Evolutionary conservation across 2,329 filamentous ascomycete genomes (phyloP).

Genomic region (Falciphora oryzae): DNA sequence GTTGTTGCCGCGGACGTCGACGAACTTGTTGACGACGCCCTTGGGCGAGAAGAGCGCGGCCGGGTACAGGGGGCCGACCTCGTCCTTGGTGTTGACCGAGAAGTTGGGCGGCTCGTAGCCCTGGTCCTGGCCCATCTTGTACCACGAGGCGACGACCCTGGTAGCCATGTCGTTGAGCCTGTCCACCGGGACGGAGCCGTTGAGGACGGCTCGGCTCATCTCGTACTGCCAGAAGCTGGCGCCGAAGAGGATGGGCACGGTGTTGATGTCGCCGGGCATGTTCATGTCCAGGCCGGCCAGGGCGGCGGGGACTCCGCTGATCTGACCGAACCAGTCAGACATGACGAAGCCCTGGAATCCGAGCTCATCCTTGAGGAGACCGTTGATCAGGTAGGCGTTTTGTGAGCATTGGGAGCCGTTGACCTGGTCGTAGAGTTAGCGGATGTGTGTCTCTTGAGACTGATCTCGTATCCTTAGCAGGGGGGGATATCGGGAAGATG

Average conservation of each 20-base stretch:
- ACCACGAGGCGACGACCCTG: slow-evolving; percentile 54
- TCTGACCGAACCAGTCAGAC: slow-evolving; percentile 76
- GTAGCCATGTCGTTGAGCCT: slow-evolving; percentile 53
- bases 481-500: not conserved
- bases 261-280: slow-evolving; percentile 48
- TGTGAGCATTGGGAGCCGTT: slow-evolving; percentile 80
- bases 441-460: not conserved
- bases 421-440: slow-evolving; percentile 40
- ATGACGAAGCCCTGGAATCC: slow-evolving; percentile 78
- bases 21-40: slow-evolving; percentile 63
- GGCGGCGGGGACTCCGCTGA: slow-evolving; percentile 66
- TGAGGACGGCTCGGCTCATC: slow-evolving; percentile 47
- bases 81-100: slow-evolving; percentile 50
- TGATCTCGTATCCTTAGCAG: too few relatives aligned
- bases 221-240: slow-evolving; percentile 49
- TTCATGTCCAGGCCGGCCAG: slow-evolving; percentile 66
- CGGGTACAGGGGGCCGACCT: slow-evolving; percentile 50
- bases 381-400: slow-evolving; percentile 71
- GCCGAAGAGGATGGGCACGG: slow-evolving; percentile 46
- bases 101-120: slow-evolving; percentile 53
- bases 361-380: slow-evolving; percentile 70
- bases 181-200: slow-evolving; percentile 50
- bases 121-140: slow-evolving; percentile 52
- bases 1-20: slow-evolving; percentile 53
- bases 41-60: slow-evolving; percentile 52